Percentiles rank a stretch among this genome's conserved stretches.
Conservation (phyloP, 352 stramenopile species). For the Globisporangium abappressorium region DNA sequence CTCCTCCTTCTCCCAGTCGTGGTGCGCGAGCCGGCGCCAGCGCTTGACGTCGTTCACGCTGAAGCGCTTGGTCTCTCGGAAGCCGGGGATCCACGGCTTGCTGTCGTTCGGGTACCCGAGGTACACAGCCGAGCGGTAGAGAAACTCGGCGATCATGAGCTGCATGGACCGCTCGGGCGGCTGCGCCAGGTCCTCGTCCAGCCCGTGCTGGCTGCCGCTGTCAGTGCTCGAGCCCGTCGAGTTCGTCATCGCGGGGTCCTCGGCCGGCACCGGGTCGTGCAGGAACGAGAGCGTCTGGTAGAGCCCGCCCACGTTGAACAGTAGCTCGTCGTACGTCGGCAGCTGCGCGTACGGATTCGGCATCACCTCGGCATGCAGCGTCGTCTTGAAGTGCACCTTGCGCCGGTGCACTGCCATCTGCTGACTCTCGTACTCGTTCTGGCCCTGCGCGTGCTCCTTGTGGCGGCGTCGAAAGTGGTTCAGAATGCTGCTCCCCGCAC, state of each 20-base stretch:
- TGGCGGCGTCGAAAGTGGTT: constrained; percentile 15
- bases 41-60: constrained; percentile 74
- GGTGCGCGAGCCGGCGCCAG: constrained; percentile 68
- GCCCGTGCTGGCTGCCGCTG: constrained; percentile 21
- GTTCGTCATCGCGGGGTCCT: constrained; percentile 19
- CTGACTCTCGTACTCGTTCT: not conserved
- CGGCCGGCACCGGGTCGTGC: constrained; percentile 28
- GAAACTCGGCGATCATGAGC: constrained; percentile 80
- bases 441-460: constrained; percentile 2
- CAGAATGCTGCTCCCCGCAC: constrained; percentile 10
- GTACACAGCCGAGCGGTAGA: constrained; percentile 69
- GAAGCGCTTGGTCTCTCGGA: constrained; percentile 66
- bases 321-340: constrained; percentile 54
- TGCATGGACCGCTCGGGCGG: constrained; percentile 58
- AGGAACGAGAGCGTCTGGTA: constrained; percentile 59
- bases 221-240: constrained; percentile 21
- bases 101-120: constrained; percentile 49
- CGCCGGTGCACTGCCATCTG: constrained; percentile 17
- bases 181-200: constrained; percentile 25
- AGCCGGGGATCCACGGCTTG: constrained; percentile 59
- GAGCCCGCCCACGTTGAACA: constrained; percentile 53
- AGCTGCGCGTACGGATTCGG: constrained; percentile 23
- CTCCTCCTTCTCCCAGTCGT: constrained; percentile 62
- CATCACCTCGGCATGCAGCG: constrained; percentile 36
- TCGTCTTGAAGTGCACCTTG: constrained; percentile 48